A percentile compares a stretch with the other conserved stretches of the same genome.
phyloP scores from a whole-genome alignment of 305 asterid genomes.

The Caryopteris hybrid region DNA sequence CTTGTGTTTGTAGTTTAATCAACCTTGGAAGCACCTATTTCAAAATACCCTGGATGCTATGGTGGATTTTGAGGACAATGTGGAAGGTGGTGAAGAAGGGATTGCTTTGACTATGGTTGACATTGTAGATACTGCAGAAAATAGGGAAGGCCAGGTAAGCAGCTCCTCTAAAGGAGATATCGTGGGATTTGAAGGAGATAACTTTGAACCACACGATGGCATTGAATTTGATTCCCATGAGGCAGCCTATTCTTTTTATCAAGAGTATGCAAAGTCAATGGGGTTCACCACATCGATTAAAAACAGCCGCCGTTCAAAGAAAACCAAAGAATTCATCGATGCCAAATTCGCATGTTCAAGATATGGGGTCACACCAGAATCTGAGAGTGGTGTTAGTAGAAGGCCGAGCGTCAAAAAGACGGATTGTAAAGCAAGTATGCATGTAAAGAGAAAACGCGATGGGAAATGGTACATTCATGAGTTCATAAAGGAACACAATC shows the following conservation, averaged over 20 bases:
- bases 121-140: conserved; percentile 35
- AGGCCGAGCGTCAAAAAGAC: conserved; percentile 83
- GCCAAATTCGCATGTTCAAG: conserved; percentile 96
- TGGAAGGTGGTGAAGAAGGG: conserved; percentile 38
- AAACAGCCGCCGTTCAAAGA: conserved; percentile 94
- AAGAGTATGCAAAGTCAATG: conserved; percentile 94
- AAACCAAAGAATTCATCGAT: conserved; percentile 89
- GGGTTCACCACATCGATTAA: conserved; percentile 96
- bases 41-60: conserved; percentile 20
- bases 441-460: conserved; percentile 77
- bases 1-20: background rate
- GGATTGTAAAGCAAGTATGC: conserved; percentile 97
- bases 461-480: conserved; percentile 95
- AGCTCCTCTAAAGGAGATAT: conserved; percentile 33
- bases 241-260: conserved; percentile 83
- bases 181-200: conserved; percentile 41
- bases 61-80: conserved; percentile 48
- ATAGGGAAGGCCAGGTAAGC: conserved; percentile 36
- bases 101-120: conserved; percentile 32
- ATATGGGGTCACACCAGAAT: conserved; percentile 87
- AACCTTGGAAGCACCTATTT: background rate
- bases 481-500: conserved; percentile 85
- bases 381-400: conserved; percentile 72
- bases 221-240: conserved; percentile 87
- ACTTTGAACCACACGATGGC: conserved; percentile 70